These are phyloP conservation scores for Peltaster fructicola DNA, from an alignment of 2,329 filamentous ascomycete species.

Conservation along the genomic window DNA sequence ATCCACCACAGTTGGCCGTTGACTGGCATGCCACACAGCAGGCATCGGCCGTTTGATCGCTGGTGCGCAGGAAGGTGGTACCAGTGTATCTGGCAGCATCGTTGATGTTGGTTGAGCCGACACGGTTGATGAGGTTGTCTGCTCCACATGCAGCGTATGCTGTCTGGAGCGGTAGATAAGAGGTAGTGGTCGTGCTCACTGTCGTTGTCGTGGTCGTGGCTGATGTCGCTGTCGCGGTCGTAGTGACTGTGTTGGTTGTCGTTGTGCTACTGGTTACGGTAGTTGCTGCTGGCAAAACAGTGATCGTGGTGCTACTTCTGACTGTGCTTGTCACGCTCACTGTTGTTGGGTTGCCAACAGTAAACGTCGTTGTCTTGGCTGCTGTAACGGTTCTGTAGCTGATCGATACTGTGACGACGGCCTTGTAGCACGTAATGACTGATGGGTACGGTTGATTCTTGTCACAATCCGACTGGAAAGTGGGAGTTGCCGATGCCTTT, in stretches of 20 bases:
- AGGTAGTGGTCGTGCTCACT: constrained; percentile 13
- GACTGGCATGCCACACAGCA: too few relatives aligned
- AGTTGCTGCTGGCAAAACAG: constrained; percentile 1
- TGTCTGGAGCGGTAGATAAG: constrained; percentile 15
- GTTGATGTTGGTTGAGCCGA: constrained; percentile 2
- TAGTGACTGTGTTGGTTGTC: too few relatives aligned
- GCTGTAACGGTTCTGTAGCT: neutral
- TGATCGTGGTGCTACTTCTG: neutral
- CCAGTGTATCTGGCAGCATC: too few relatives aligned
- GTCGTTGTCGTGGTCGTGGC: constrained; percentile 8
- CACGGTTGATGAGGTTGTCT: constrained; percentile 1
- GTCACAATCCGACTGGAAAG: too few relatives aligned
- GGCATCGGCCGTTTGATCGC: too few relatives aligned
- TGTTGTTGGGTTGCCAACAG: neutral
- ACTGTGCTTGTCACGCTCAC: neutral
- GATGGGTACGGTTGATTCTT: too few relatives aligned
- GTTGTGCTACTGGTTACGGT: constrained; percentile 22
- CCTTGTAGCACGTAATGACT: constrained; percentile 1
- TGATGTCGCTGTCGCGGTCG: constrained; percentile 13
- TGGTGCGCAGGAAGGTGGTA: too few relatives aligned
- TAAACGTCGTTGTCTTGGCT: constrained; percentile 1
- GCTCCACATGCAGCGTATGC: constrained; percentile 6
- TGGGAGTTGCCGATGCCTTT: too few relatives aligned
- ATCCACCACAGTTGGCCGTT: too few relatives aligned
- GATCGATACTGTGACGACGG: neutral